Conservation (phyloP, 441 rosid genomes). For the Bocquillonia castaneifolia region DNA sequence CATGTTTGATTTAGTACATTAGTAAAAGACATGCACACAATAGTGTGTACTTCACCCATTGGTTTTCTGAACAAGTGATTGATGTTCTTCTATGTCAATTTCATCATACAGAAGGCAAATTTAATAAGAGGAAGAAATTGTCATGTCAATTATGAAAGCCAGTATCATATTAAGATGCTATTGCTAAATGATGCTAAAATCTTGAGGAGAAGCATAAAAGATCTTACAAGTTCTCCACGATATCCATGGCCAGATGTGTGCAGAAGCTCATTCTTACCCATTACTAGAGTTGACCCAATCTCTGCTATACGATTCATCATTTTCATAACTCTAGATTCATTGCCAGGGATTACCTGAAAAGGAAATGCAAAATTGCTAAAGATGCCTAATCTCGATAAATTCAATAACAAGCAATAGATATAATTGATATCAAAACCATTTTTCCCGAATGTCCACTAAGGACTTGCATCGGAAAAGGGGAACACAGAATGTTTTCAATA, state of each 20-base stretch:
- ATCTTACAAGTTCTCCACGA: conserved; percentile 85
- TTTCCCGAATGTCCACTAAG: not conserved
- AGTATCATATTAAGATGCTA: not conserved
- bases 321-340: conserved; percentile 92
- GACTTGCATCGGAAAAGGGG: not conserved
- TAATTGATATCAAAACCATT: not conserved
- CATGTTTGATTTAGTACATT: not conserved
- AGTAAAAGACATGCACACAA: not conserved
- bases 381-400: conserved; percentile 5
- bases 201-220: conserved; percentile 15
- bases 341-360: conserved; percentile 91
- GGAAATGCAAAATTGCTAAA: conserved; percentile 14
- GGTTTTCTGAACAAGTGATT: not conserved
- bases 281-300: conserved; percentile 78
- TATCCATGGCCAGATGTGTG: conserved; percentile 97
- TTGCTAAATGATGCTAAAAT: conserved; percentile 1
- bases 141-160: conserved; percentile 1
- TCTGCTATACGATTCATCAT: conserved; percentile 93
- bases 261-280: conserved; percentile 78
- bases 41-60: not conserved
- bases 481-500: not conserved
- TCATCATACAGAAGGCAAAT: not conserved
- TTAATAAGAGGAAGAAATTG: not conserved
- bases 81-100: not conserved
- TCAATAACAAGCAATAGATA: not conserved